Evolutionary conservation across 176 grass and related monocot species (phyloP), one percentile per base, ranked within the genome.

Genomic region (Oryza australiensis): DNA sequence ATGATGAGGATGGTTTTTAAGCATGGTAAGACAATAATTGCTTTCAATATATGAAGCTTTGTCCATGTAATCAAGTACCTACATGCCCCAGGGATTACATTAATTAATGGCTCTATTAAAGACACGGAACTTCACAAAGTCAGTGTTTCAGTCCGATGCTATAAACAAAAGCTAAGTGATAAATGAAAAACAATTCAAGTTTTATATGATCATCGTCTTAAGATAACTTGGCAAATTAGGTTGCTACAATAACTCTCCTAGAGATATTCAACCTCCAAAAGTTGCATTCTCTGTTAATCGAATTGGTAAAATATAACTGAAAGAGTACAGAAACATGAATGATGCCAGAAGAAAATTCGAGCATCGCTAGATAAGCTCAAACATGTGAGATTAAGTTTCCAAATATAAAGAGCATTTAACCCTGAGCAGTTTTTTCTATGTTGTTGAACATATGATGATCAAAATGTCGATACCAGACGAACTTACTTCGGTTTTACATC

Each of bases 1-100:
- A 85, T 23, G 45, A 76, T 76, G 77, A 76, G 37, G 35, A 87
- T 59, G 15, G 14, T 77, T 81, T 72, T 14, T 68, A 34, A 77
- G 68, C 40, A 86, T 40, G 68, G 64, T 41, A 89, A 60, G 4
- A 14, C 24, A 75, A 53, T 29, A 23, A 55, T 42, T 80, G 13
- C 43, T 83, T 68, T 78, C n/a, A 64, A 43, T 64, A 41, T 76
- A 77, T 51, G 9, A 70, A 35, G 26, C 3, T 86, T 74, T n/a
- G 24, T 24, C 23, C 26, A 13, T 40, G 53, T 15, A 80, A 75
- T 45, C 22, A 83, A 78, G 60, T 66, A 51, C 33, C 18, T 35
- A 40, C 63, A 27, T 37, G 68, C 63, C 46, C 30, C 24, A 70
- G 55, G 62, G 46, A 40, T 51, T 69, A 14, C 38, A 22, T 74